Conservation (phyloP, 2,329 filamentous ascomycete species). For the Ambrosiella beaveri region DNA sequence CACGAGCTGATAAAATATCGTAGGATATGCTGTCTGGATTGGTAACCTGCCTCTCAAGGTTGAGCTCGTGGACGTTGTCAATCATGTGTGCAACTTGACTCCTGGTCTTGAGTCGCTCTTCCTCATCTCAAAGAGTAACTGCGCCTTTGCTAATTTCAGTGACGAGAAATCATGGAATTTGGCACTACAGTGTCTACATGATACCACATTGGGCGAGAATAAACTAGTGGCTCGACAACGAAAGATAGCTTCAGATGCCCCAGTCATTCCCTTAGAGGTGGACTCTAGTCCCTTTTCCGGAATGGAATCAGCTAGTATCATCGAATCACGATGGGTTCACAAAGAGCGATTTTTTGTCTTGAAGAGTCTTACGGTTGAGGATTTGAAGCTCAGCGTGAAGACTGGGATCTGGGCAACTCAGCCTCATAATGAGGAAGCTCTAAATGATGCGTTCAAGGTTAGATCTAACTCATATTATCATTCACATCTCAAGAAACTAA, state of each 20-base stretch:
- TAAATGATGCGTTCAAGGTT: slow-evolving; percentile 75
- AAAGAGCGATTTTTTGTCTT: slow-evolving; percentile 65
- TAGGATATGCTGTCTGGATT: slow-evolving; percentile 86
- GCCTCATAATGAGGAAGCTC: slow-evolving; percentile 68
- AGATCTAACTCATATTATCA: slow-evolving; percentile 15
- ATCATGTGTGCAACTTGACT: slow-evolving; percentile 72
- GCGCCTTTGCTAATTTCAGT: slow-evolving; percentile 89
- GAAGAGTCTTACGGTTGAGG: slow-evolving; percentile 81
- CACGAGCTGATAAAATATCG: slow-evolving; percentile 12
- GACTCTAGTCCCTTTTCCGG: background rate
- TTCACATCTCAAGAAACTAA: slow-evolving; percentile 4
- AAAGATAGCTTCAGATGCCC: slow-evolving; percentile 28
- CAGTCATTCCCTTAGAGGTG: background rate
- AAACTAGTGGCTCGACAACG: slow-evolving; percentile 67
- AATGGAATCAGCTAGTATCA: background rate
- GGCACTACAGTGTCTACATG: slow-evolving; percentile 73
- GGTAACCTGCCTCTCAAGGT: slow-evolving; percentile 81
- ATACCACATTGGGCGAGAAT: slow-evolving; percentile 75
- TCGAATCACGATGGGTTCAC: background rate
- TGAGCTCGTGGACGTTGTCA: slow-evolving; percentile 66
- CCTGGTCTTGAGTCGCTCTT: slow-evolving; percentile 75
- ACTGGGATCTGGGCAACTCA: slow-evolving; percentile 91
- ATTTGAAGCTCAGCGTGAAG: slow-evolving; percentile 71
- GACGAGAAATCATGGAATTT: slow-evolving; percentile 57
- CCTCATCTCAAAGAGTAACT: slow-evolving; percentile 91